Conservation (phyloP, 129 eudicot genomes). For the Centrapalus pauciflorus region DNA sequence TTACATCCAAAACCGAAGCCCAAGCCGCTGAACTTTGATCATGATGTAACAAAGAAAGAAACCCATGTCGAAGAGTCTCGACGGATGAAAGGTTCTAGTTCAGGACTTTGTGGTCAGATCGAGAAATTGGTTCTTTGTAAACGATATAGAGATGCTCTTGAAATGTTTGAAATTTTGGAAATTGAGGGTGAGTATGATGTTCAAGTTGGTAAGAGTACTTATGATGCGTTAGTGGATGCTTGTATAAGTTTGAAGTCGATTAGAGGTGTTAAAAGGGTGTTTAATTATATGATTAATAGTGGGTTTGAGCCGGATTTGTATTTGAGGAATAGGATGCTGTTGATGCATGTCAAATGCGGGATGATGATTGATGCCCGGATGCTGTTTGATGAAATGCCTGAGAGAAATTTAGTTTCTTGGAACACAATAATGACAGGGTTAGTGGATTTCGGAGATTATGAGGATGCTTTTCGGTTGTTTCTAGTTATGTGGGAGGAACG, state of each 20-base stretch:
- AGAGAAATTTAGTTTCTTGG: constrained; percentile 79
- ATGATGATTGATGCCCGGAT: constrained; percentile 77
- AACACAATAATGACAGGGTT: constrained; percentile 73
- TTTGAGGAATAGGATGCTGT: constrained; percentile 68
- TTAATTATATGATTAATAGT: constrained; percentile 39
- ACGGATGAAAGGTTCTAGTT: constrained; percentile 12
- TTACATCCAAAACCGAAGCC: constrained; percentile 52
- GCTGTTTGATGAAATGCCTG: constrained; percentile 69
- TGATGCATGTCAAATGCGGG: constrained; percentile 86
- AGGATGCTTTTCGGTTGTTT: constrained; percentile 67
- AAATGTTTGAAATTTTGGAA: constrained; percentile 63
- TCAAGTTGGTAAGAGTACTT: constrained; percentile 51
- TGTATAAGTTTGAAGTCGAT: constrained; percentile 67
- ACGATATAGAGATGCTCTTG: constrained; percentile 66
- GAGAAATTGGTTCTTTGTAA: constrained; percentile 61
- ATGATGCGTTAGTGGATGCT: constrained; percentile 71
- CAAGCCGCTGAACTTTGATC: constrained; percentile 24
- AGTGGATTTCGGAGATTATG: constrained; percentile 56
- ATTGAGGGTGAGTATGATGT: constrained; percentile 40
- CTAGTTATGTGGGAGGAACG: constrained; percentile 58
- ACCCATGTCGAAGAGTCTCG: constrained; percentile 6
- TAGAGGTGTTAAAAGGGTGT: constrained; percentile 75
- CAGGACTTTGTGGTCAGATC: constrained; percentile 66
- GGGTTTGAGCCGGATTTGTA: constrained; percentile 66
- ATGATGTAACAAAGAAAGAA: constrained; percentile 20